Conservation (phyloP, 805 yeast genomes). For the Starmerella davenportii region DNA sequence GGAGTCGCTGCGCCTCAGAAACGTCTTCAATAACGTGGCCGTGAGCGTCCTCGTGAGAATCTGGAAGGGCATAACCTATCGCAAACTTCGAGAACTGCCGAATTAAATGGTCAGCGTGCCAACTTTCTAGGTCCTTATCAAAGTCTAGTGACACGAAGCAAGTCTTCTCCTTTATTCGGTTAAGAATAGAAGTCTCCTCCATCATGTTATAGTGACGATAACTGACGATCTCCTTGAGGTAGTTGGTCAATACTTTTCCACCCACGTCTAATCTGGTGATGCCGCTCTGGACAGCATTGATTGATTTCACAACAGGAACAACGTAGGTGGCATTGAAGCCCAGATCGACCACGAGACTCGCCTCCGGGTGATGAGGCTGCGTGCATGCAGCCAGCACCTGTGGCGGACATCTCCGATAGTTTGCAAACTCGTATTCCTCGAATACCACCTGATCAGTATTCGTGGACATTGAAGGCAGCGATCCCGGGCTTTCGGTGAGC, state of each 20-base stretch:
- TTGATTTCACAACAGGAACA: constrained; percentile 63
- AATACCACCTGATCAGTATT: constrained; percentile 82
- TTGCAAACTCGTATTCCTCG: constrained; percentile 75
- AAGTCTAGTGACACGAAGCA: constrained; percentile 53
- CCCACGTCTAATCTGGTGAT: constrained; percentile 68
- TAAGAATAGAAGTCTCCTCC: constrained; percentile 73
- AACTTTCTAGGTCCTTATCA: constrained; percentile 28
- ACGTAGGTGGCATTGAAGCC: constrained; percentile 82
- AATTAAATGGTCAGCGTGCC: constrained; percentile 16
- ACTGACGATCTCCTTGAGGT: constrained; percentile 65
- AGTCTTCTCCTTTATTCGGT: constrained; percentile 66
- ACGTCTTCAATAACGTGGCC: constrained; percentile 42
- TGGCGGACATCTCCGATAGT: constrained; percentile 44
- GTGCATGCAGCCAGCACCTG: constrained; percentile 14
- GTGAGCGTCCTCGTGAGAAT: constrained; percentile 11
- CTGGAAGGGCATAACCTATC: constrained; percentile 63
- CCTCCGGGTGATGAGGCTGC: constrained; percentile 27
- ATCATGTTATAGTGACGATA: constrained; percentile 84
- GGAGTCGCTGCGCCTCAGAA: constrained; percentile 10
- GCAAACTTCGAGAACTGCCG: constrained; percentile 20
- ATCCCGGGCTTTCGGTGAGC: constrained; percentile 64
- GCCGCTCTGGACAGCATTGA: constrained; percentile 68
- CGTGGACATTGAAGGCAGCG: constrained; percentile 61
- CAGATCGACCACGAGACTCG: constrained; percentile 64
- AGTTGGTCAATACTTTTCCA: constrained; percentile 69